phyloP scores from a whole-genome alignment of 257 asterid species.

The Marsdenia floribunda region DNA sequence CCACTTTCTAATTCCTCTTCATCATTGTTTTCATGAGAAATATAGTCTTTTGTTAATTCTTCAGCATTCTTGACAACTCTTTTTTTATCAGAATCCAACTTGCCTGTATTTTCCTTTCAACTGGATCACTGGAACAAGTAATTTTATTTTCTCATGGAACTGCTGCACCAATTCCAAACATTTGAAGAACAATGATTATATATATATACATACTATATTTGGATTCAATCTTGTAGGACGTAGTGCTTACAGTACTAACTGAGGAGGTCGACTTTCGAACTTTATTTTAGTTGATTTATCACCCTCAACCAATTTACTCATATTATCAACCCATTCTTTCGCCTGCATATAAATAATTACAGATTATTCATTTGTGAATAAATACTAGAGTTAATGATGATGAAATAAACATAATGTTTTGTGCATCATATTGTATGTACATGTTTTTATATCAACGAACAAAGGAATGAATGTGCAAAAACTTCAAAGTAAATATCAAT shows the following conservation, averaged over 20 bases:
- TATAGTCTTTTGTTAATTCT: conserved; percentile 31
- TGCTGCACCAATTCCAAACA: conserved; percentile 88
- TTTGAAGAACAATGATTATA: conserved; percentile 16
- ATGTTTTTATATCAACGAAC: not conserved
- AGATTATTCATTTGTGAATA: not conserved
- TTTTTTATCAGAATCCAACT: conserved; percentile 43
- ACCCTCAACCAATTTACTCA: conserved; percentile 39
- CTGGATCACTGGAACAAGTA: conserved; percentile 41
- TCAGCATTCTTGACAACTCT: conserved; percentile 33
- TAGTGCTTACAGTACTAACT: conserved; percentile 35
- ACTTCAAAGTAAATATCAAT: not conserved
- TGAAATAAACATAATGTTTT: conserved; percentile 1
- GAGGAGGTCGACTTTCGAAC: conserved; percentile 66
- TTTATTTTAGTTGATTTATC: conserved; percentile 34
- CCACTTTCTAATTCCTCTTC: conserved; percentile 74
- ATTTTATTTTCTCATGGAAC: conserved; percentile 50
- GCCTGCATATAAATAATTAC: conserved; percentile 45
- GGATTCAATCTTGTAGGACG: not conserved
- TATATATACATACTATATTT: not conserved
- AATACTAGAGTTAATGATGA: not conserved
- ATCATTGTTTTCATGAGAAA: conserved; percentile 50
- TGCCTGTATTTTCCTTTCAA: conserved; percentile 55
- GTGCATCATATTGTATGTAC: not conserved
- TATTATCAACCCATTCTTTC: conserved; percentile 68
- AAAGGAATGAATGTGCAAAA: not conserved